Conservation (phyloP, 129 eudicot species). For the Flaveria bidentis region DNA sequence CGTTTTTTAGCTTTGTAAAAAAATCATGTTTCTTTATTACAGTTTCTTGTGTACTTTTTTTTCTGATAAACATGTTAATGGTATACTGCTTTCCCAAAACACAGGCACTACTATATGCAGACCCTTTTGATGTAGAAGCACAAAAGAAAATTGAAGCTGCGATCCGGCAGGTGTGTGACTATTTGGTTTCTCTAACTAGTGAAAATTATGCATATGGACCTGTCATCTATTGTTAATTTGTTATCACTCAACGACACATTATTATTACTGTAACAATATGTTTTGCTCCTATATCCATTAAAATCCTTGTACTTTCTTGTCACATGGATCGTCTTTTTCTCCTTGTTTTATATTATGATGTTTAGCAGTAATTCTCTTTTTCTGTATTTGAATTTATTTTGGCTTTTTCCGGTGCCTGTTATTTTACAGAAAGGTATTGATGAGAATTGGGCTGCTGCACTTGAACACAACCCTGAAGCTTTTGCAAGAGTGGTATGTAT, state of each 20-base stretch:
- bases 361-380: background rate
- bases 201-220: background rate
- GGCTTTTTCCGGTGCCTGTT: conserved; percentile 14
- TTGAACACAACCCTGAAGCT: conserved; percentile 94
- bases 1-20: conserved; percentile 22
- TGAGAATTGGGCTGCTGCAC: conserved; percentile 95
- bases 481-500: conserved; percentile 89
- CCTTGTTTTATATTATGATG: background rate
- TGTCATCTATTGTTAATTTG: background rate
- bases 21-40: background rate
- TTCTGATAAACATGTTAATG: conserved; percentile 20
- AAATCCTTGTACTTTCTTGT: background rate
- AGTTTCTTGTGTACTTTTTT: conserved; percentile 10
- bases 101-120: conserved; percentile 84
- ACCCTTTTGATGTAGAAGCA: conserved; percentile 98
- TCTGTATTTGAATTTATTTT: background rate
- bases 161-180: conserved; percentile 74
- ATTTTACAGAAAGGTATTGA: conserved; percentile 82
- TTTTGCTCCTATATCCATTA: background rate
- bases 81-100: conserved; percentile 8
- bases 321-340: background rate
- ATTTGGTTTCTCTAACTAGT: background rate
- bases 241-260: background rate
- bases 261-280: background rate
- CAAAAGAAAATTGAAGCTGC: conserved; percentile 97